phyloP scores from a whole-genome alignment of 129 eudicot genomes.

The Dittrichia graveolens region DNA sequence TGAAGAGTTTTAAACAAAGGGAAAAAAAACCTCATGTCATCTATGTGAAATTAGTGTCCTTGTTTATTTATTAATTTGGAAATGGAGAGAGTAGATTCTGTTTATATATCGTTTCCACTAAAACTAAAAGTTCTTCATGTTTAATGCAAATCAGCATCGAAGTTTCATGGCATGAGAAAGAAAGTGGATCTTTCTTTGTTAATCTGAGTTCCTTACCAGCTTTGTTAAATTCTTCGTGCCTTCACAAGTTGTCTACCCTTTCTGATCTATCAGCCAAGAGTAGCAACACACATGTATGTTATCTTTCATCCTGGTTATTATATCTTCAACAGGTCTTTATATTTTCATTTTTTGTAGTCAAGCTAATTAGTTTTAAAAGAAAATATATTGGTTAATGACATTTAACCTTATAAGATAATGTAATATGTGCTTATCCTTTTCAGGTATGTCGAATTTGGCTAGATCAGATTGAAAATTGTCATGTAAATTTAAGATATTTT shows the following conservation, averaged over 20 bases:
- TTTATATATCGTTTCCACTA: background rate
- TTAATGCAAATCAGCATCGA: constrained; percentile 59
- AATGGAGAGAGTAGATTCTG: constrained; percentile 8
- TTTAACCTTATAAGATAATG: background rate
- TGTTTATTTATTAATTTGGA: background rate
- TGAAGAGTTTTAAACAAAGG: background rate
- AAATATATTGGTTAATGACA: no score
- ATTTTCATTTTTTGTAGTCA: background rate
- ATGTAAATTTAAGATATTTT: constrained; percentile 57
- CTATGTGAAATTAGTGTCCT: background rate
- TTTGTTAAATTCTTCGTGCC: constrained; percentile 78
- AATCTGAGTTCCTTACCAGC: constrained; percentile 92
- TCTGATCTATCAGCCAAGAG: constrained; percentile 54
- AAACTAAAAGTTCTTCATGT: constrained; percentile 14
- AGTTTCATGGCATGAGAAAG: constrained; percentile 74
- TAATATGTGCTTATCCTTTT: constrained; percentile 15
- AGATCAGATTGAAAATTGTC: constrained; percentile 68
- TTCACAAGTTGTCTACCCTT: constrained; percentile 64
- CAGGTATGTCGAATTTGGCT: constrained; percentile 88
- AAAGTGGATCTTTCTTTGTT: constrained; percentile 58
- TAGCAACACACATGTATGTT: constrained; percentile 60
- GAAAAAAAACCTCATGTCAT: background rate
- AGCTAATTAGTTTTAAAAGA: no score
- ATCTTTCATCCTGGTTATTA: constrained; percentile 16
- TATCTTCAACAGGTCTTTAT: background rate